phyloP scores from a whole-genome alignment of 2,329 filamentous ascomycete genomes.

The Thelonectria rubi region DNA sequence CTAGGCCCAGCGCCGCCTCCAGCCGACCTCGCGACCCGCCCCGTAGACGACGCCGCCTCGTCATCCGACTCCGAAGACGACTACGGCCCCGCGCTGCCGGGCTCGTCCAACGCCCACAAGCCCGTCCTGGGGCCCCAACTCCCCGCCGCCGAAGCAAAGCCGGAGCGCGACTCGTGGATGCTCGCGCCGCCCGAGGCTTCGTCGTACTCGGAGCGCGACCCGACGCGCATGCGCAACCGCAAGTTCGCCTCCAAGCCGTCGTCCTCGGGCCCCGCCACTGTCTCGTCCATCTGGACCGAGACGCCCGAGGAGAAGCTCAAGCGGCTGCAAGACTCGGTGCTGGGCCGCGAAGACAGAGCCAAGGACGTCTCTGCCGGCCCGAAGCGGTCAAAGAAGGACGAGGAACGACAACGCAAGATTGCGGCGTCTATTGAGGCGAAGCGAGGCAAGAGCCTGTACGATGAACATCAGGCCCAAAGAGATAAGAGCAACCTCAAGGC shows the following conservation, averaged over 20 bases:
- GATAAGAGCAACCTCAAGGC: conserved; percentile 47
- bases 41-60: conserved; percentile 47
- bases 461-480: conserved; percentile 58
- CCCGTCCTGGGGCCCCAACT: conserved; percentile 51
- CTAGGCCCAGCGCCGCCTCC: conserved; percentile 49
- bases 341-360: conserved; percentile 70
- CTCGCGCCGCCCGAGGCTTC: conserved; percentile 70
- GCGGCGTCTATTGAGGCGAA: conserved; percentile 61
- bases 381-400: conserved; percentile 61
- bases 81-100: conserved; percentile 69
- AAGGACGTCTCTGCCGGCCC: conserved; percentile 51
- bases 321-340: conserved; percentile 80
- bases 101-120: conserved; percentile 58
- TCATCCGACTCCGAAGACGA: conserved; percentile 59
- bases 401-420: conserved; percentile 60
- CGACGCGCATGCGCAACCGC: conserved; percentile 81
- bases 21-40: conserved; percentile 36
- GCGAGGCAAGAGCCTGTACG: conserved; percentile 67
- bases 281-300: conserved; percentile 86
- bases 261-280: conserved; percentile 45
- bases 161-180: conserved; percentile 87
- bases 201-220: conserved; percentile 73
- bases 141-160: conserved; percentile 52
- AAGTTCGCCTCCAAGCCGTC: conserved; percentile 77
- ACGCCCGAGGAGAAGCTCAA: conserved; percentile 88